These are phyloP conservation scores for Diaporthe ilicicola DNA, from an alignment of 2,329 filamentous ascomycete species.

Conservation along the genomic window DNA sequence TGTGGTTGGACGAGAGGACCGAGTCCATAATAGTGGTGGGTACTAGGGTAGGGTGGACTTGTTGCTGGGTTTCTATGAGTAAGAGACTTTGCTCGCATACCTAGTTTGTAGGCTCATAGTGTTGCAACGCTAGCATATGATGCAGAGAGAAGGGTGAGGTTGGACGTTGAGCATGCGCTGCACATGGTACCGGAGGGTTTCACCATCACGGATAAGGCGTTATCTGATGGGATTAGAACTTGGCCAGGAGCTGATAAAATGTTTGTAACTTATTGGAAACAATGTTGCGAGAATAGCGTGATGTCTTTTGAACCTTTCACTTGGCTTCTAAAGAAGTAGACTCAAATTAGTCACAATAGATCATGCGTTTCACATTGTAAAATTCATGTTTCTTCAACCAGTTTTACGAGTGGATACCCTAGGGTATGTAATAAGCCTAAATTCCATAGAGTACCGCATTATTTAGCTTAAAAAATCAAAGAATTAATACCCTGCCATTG, in stretches of 20 bases:
- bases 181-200: neutral
- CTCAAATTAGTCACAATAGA: no score
- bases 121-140: neutral
- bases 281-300: neutral
- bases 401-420: no score
- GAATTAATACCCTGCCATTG: neutral
- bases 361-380: neutral
- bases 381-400: no score
- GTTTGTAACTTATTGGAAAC: neutral
- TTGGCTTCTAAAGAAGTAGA: neutral
- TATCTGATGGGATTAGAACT: no score
- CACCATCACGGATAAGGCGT: neutral
- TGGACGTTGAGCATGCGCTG: neutral
- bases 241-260: neutral
- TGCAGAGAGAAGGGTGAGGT: neutral
- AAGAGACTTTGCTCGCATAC: neutral
- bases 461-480: neutral
- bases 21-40: neutral
- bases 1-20: neutral
- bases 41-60: neutral
- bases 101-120: neutral
- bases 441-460: neutral
- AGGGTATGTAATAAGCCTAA: no score
- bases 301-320: neutral
- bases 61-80: neutral